Evolutionary conservation across 441 rosid genomes (phyloP).

Genomic region (Corymbia citriodora): DNA sequence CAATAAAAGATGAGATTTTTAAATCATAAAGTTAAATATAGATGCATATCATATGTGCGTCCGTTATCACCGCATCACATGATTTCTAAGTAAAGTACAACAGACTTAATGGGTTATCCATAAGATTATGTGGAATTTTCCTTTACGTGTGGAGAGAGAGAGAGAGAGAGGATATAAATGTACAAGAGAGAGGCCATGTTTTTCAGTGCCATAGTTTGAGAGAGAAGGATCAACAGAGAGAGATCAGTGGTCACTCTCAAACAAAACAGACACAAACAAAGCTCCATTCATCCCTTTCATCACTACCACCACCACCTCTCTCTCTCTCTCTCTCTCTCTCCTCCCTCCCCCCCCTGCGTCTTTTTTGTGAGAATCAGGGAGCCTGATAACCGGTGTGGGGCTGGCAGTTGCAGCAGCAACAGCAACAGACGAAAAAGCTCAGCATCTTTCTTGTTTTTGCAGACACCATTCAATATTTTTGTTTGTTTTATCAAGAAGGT

Average conservation of each 20-base stretch:
- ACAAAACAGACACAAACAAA: constrained; percentile 20
- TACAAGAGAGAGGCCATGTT: constrained; percentile 34
- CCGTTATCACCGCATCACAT: neutral
- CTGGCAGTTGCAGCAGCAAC: constrained; percentile 5
- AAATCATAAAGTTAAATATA: neutral
- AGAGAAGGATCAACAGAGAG: constrained; percentile 20
- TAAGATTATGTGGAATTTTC: neutral
- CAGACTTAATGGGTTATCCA: neutral
- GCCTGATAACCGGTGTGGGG: constrained; percentile 10
- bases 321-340: neutral
- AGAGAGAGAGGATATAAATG: neutral
- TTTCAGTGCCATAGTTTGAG: constrained; percentile 77
- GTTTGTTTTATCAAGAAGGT: neutral
- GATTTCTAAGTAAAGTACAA: neutral
- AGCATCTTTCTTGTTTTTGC: constrained; percentile 29
- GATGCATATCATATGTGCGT: neutral
- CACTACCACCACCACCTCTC: neutral
- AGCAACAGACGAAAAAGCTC: neutral
- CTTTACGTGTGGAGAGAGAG: neutral
- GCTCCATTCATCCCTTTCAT: constrained; percentile 11
- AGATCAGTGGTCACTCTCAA: constrained; percentile 34
- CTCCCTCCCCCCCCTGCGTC: neutral
- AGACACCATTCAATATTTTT: constrained; percentile 22
- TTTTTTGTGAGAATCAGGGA: constrained; percentile 32
- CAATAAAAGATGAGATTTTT: neutral